Evolutionary conservation across 768 basidiomycete genomes (phyloP), one percentile per base, ranked within the genome.

Genomic region (Pisolithus microcarpus): DNA sequence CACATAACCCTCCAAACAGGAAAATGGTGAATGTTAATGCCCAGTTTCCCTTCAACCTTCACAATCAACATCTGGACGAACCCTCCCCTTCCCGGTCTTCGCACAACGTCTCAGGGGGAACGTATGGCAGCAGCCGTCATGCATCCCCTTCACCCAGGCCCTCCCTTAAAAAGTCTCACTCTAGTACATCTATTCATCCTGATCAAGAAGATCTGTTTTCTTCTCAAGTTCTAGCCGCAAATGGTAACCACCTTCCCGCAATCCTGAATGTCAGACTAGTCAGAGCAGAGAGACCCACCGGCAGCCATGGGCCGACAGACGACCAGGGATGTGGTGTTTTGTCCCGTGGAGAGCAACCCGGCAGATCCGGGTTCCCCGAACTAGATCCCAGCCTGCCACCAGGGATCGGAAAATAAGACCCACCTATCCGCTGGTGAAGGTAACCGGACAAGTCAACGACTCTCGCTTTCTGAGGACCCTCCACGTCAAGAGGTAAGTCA

Each of bases 1-100:
- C 24, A 11, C 40, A 36, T 42, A 52, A 28, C 28, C 49, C 13
- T 51, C 30, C 46, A 49, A 26, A 31, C 62, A 85, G 83, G 30
- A 82, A 78, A 74, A 85, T 85, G 84, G 82, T 85, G 56, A 84
- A 84, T 50, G 75, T 85, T 13, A 75, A 75, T 50, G 76, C 79
- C 2, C 74, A 72, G 21, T 70, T 79, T 24, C 83, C 83, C 0
- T 85, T 85, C 67, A 79, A 80, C 59, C 70, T 84, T 7, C 76
- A 76, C 53, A 76, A 77, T 61, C 67, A 69, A 28, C 49, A 45
- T 8, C 52, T 62, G 26, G 60, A 51, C 16, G 64, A 65, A 3
- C 57, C 60, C 26, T 63, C 67, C 3, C 53, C 58, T n/a, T 55
- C 56, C 36, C 63, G 57, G 1, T 63, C 65, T 48, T 62, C 64